Evolutionary conservation across 306 rosid species (phyloP), one percentile per base, ranked within the genome.

Genomic region (Gastrolobium bilobum): DNA sequence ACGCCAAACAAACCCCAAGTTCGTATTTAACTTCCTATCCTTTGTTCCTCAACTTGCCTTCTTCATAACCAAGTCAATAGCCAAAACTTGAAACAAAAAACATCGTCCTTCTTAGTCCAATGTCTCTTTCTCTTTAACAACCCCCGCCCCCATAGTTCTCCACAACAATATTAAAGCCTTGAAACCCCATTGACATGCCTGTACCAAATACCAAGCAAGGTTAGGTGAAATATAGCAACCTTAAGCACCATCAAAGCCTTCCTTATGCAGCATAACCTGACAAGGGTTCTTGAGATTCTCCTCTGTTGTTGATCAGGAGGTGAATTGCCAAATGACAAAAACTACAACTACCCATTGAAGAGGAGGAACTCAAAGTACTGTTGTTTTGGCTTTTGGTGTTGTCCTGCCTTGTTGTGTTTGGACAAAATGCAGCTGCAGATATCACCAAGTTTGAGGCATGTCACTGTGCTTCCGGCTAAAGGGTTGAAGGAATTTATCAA

Each of bases 381-480:
- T 5, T 53, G 11, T 51, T 72, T 51, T 42, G 52, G 2, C 34
- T 51, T 37, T 40, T 75, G 39, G 20, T 66, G 62, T 34, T 75
- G 77, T 15, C 6, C 20, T 60, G 71, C 11, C 3, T 33, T 44
- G 3, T 50, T 3, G 14, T 73, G 30, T 84, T 76, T 75, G 81
- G 59, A 79, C 30, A 82, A 86, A 79, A 94, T 93, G 99, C 89
- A 87, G 92, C 93, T 95, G 59, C 97, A 91, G 34, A 87, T 95
- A 82, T 95, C 98, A 35, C 98, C 98, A 15, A 93, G 96, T 84
- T 83, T 95, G 85, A 88, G 97, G 89, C 96, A 93, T 78, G 91
- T 93, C 4, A 92, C 96, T 2, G 90, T 95, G 20, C 80, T 95
- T 76, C 98, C 89, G 34, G 96, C 96, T 33, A 93, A 95, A 83